Percentiles rank a stretch among this genome's conserved stretches.
phyloP scores from a whole-genome alignment of 352 stramenopile genomes.

The Phytopythium vexans region DNA sequence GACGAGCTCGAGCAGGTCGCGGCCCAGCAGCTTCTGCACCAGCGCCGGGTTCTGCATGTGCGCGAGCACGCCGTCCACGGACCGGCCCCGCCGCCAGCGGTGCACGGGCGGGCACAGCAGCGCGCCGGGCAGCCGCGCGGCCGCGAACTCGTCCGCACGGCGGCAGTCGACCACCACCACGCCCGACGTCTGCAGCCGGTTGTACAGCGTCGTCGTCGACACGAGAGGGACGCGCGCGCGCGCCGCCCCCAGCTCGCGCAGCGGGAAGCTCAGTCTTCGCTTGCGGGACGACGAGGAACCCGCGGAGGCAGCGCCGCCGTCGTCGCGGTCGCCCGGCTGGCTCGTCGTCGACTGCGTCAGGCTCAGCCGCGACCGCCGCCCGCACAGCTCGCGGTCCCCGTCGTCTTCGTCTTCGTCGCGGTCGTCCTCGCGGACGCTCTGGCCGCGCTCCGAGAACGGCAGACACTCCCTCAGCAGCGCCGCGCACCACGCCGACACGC shows the following conservation, averaged over 20 bases:
- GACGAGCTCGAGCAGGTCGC: constrained; percentile 73
- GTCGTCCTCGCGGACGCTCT: constrained; percentile 2
- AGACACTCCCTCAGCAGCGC: constrained; percentile 3
- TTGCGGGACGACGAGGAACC: too few species aligned
- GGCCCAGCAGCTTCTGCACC: constrained; percentile 35
- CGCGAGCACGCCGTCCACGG: constrained; percentile 55
- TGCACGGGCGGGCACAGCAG: constrained; percentile 44
- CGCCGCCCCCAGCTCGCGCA: constrained; percentile 19
- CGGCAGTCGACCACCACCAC: constrained; percentile 72
- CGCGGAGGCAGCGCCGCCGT: constrained; percentile 2
- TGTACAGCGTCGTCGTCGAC: constrained; percentile 68
- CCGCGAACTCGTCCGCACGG: constrained; percentile 38
- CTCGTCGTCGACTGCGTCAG: constrained; percentile 7
- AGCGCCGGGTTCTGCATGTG: constrained; percentile 28
- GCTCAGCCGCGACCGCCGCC: background rate
- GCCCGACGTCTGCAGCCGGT: constrained; percentile 61
- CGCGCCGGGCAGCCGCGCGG: constrained; percentile 41
- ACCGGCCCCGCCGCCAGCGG: constrained; percentile 17
- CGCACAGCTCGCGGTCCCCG: background rate
- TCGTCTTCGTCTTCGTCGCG: constrained; percentile 6
- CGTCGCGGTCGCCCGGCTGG: background rate
- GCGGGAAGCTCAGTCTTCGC: constrained; percentile 14
- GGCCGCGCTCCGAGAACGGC: background rate
- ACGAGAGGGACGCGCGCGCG: constrained; percentile 48
- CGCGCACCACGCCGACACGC: background rate